Conservation (phyloP, 805 yeast species). For the Candida dajiaensis region DNA sequence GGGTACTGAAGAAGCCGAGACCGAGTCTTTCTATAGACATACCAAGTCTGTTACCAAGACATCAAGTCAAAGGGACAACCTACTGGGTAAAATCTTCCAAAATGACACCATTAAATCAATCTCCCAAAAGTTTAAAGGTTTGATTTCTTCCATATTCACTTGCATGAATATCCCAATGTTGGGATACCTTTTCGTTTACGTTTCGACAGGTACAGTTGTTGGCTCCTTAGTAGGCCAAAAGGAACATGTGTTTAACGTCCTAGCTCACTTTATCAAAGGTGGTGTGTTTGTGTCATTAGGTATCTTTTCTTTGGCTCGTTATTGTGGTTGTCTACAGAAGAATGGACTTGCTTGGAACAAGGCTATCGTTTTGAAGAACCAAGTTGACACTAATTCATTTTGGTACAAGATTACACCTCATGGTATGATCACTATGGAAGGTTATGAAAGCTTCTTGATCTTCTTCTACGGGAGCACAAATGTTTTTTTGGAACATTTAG, state of each 20-base stretch:
- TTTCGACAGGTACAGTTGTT: constrained; percentile 51
- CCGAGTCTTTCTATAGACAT: neutral
- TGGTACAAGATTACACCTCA: constrained; percentile 28
- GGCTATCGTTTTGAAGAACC: constrained; percentile 24
- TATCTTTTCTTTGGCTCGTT: constrained; percentile 73
- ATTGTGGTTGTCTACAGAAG: constrained; percentile 71
- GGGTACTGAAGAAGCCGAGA: constrained; percentile 4
- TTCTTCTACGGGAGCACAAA: constrained; percentile 87
- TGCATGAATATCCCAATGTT: constrained; percentile 61
- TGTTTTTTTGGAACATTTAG: constrained; percentile 84
- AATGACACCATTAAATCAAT: constrained; percentile 18
- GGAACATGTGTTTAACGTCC: constrained; percentile 61
- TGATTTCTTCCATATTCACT: constrained; percentile 36
- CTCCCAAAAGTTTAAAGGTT: constrained; percentile 19
- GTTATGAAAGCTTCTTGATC: constrained; percentile 71
- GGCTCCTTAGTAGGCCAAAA: constrained; percentile 69
- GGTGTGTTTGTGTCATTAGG: constrained; percentile 81
- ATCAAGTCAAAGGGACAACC: constrained; percentile 25
- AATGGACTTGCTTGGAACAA: constrained; percentile 92
- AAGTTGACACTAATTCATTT: constrained; percentile 21
- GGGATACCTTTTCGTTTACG: constrained; percentile 49
- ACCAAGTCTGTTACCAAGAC: neutral
- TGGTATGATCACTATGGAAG: constrained; percentile 73
- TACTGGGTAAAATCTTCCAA: constrained; percentile 31
- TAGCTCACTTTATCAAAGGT: constrained; percentile 96